A percentile compares a stretch with the other conserved stretches of the same genome.
phyloP scores from a whole-genome alignment of 2,329 filamentous ascomycete genomes.

The Ceratocystis papillata region DNA sequence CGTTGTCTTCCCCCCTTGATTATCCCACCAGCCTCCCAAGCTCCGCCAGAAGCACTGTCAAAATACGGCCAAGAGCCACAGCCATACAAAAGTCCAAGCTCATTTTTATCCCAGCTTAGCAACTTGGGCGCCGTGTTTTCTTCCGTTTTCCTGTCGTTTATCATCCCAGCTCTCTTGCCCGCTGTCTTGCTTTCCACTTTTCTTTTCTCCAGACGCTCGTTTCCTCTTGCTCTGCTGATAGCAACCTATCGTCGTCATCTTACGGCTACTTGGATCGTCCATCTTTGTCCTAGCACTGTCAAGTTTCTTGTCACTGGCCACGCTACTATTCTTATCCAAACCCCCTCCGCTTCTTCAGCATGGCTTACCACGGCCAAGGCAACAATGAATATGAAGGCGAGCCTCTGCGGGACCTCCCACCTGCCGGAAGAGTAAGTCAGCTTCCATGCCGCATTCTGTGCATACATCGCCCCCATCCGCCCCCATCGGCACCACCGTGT shows the following conservation, averaged over 20 bases:
- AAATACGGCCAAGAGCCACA: constrained; percentile 8
- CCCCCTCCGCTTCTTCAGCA: constrained; percentile 28
- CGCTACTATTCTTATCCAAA: constrained; percentile 1
- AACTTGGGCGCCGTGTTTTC: not conserved
- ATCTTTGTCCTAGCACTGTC: not conserved
- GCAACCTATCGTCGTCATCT: not conserved
- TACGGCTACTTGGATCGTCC: not conserved
- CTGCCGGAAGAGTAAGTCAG: constrained; percentile 48
- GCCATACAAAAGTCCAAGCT: constrained; percentile 7
- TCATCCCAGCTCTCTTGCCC: not conserved
- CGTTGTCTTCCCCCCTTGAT: constrained; percentile 19
- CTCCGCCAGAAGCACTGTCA: not conserved
- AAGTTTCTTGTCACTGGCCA: not conserved
- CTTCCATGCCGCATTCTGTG: constrained; percentile 8
- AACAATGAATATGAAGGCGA: constrained; percentile 51
- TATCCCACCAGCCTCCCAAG: constrained; percentile 15
- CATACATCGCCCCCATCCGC: not conserved
- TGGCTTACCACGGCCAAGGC: constrained; percentile 53
- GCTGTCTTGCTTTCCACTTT: not conserved
- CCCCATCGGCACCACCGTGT: not conserved
- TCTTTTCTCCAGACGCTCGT: not conserved
- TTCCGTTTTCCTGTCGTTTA: not conserved
- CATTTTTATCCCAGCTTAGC: not conserved
- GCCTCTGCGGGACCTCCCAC: constrained; percentile 54
- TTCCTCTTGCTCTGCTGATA: not conserved